These are phyloP conservation scores for Apiospora saccharicola DNA, from an alignment of 2,329 filamentous ascomycete genomes.

Conservation along the genomic window DNA sequence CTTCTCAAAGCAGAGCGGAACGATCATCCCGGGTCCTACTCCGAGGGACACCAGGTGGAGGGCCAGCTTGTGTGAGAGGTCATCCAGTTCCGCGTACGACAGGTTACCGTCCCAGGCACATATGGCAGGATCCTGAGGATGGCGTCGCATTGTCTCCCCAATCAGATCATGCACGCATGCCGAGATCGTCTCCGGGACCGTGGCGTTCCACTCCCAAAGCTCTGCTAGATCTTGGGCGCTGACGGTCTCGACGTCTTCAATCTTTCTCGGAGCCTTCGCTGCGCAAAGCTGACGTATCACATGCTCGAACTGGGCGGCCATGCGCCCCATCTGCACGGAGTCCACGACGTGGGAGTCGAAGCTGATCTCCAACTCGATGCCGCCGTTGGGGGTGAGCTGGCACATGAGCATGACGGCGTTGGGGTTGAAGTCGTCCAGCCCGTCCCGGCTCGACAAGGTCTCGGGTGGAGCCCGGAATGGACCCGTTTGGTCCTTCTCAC, in stretches of 20 bases:
- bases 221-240: background rate
- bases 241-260: slow-evolving; percentile 1
- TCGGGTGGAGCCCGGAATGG: background rate
- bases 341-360: slow-evolving; percentile 22
- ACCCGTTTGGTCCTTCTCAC: background rate
- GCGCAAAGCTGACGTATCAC: slow-evolving; percentile 1
- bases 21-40: background rate
- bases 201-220: slow-evolving; percentile 22
- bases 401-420: slow-evolving; percentile 25
- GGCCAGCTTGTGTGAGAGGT: background rate
- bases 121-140: background rate
- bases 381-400: slow-evolving; percentile 5
- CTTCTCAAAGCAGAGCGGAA: slow-evolving; percentile 18
- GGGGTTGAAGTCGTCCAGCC: slow-evolving; percentile 24
- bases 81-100: background rate
- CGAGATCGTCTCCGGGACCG: background rate
- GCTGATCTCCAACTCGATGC: slow-evolving; percentile 19
- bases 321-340: slow-evolving; percentile 11
- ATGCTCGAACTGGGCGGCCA: slow-evolving; percentile 20
- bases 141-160: background rate
- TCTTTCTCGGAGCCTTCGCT: background rate
- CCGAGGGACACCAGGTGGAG: slow-evolving; percentile 5
- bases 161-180: background rate
- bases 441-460: slow-evolving; percentile 18
- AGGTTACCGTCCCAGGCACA: slow-evolving; percentile 2